Evolutionary conservation across 495 filamentous ascomycete genomes (phyloP).

Genomic region (Penicillium goetzii): DNA sequence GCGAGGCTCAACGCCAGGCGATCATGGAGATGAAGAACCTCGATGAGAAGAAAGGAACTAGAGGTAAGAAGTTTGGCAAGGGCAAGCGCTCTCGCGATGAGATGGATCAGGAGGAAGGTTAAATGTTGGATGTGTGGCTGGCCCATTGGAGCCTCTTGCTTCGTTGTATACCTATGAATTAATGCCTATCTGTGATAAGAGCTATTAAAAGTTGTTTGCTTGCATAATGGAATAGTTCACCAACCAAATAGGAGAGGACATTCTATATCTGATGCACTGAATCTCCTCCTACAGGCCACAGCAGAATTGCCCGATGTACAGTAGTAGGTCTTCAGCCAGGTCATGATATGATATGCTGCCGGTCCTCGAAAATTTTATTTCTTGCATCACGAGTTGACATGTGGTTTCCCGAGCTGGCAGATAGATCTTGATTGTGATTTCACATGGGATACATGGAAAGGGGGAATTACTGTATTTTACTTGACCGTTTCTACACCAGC

Average conservation of each 20-base stretch:
- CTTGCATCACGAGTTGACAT: too few species aligned
- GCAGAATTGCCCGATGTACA: too few species aligned
- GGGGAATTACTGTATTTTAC: too few species aligned
- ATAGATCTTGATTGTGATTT: too few species aligned
- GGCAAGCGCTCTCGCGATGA: conserved; percentile 69
- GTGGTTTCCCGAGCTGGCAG: too few species aligned
- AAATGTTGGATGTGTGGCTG: conserved; percentile 20
- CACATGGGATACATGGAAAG: too few species aligned
- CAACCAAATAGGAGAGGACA: neutral
- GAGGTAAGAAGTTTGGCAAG: conserved; percentile 61
- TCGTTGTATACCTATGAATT: conserved; percentile 13
- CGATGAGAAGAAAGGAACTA: conserved; percentile 74
- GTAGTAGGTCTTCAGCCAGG: too few species aligned
- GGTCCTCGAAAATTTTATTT: too few species aligned
- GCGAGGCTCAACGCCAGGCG: conserved; percentile 83
- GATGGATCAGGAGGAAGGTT: conserved; percentile 81
- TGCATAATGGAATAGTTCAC: neutral
- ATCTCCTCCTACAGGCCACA: too few species aligned
- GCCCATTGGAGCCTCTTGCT: conserved; percentile 13
- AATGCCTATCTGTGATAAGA: conserved; percentile 6
- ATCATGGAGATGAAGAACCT: conserved; percentile 80
- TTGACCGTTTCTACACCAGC: too few species aligned
- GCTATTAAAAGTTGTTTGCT: conserved; percentile 12
- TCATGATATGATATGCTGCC: too few species aligned
- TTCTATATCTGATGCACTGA: neutral